Base-by-base conservation (phyloP, 139 green algal species). In the Dunaliella primolecta region DNA sequence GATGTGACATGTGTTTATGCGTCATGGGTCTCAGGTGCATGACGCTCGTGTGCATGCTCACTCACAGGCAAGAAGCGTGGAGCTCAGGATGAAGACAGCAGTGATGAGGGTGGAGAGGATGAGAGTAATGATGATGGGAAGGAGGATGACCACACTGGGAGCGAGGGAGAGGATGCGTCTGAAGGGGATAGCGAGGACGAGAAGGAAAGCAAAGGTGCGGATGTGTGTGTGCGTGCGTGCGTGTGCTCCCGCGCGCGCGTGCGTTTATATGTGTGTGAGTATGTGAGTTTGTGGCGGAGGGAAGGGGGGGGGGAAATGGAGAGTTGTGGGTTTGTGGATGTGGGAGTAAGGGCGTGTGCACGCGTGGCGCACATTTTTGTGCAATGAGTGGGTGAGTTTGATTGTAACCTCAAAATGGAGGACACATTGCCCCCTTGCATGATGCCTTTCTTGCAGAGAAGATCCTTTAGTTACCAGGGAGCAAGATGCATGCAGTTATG, bases 1-100 rank as follows among this genome's bases (percentile, higher is more conserved):
- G 37, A 85, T 79, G 25, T 93, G 93, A 70, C 72, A 93, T 78
- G 81, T 93, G 77, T 92, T 86, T 34, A 84, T 89, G 36, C 89
- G 91, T 0, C 87, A 92, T 7, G 88, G 88, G 25, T 78, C 86
- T 3, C 86, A 86, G 74, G 78, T 83, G 35, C 74, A 38, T 36
- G 79, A 36, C 32, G 24, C 38, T 3, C 30, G 82, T 3, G 35
- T 35, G 70, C 23, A 70, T 30, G 36, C 3, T 36, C 11, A 74
- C 37, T 1, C 24, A 37, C 37, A 32, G 36, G 82, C n/a, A 15
- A 33, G 36, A n/a, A 64, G 77, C 27, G 74, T 32, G 29, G 24
- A 27, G 46, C 27, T 81, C 33, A 35, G 2, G 83, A 81, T 64
- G 80, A 81, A 36, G 36, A 76, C 29, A 82, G 82, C 0, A 34